These are phyloP conservation scores for Microcos paniculata DNA, from an alignment of 345 rosid genomes.

Conservation along the genomic window DNA sequence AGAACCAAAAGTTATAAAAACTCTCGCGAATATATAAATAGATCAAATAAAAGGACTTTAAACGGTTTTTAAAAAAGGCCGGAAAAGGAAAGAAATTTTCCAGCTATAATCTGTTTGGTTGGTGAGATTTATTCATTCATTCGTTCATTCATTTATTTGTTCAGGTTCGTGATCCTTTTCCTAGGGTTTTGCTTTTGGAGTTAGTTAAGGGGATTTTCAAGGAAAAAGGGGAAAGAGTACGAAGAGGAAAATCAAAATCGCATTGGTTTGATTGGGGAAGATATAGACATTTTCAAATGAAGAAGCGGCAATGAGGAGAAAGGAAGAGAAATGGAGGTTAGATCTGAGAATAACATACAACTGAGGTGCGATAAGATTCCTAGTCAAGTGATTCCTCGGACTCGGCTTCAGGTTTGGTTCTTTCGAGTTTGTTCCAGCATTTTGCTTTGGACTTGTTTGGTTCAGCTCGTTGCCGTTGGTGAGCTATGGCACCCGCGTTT, in stretches of 20 bases:
- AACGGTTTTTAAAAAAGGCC: not conserved
- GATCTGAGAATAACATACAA: conserved; percentile 55
- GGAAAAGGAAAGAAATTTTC: not conserved
- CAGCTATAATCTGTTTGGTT: not conserved
- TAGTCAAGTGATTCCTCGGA: conserved; percentile 54
- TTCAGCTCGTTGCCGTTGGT: conserved; percentile 82
- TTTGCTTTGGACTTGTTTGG: conserved; percentile 96
- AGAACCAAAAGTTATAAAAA: too few species aligned
- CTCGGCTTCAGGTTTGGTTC: conserved; percentile 80
- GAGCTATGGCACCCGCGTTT: conserved; percentile 81
- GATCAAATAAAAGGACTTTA: not conserved
- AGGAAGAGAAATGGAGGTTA: conserved; percentile 74
- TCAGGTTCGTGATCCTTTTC: not conserved
- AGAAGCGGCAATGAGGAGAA: conserved; percentile 66
- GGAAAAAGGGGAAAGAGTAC: not conserved
- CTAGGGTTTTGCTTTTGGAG: not conserved
- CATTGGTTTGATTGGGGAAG: not conserved
- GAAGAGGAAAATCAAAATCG: not conserved
- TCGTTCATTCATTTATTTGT: not conserved
- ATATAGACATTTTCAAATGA: conserved; percentile 39
- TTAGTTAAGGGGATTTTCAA: too few species aligned
- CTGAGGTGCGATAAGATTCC: conserved; percentile 63
- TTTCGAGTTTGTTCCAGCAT: conserved; percentile 84
- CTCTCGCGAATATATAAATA: too few species aligned
- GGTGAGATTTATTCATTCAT: conserved; percentile 8